A percentile compares a stretch with the other conserved stretches of the same genome.
phyloP scores from a whole-genome alignment of 1,284 basidiomycete species.

The Pyrrhoderma lamaoense region DNA sequence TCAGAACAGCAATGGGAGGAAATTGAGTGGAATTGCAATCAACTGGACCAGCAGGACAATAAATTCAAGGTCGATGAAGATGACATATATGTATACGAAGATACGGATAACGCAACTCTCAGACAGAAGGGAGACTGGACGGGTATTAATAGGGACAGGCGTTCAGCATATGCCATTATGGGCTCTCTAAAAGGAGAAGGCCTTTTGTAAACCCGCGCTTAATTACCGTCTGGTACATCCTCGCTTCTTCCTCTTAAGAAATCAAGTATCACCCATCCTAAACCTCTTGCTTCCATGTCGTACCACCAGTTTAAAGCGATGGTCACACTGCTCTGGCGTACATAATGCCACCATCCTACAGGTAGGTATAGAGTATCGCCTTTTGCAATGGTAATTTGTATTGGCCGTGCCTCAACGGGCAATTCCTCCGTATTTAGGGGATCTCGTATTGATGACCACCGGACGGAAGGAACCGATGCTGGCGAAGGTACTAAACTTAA shows the following conservation, averaged over 20 bases:
- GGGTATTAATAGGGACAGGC: slow-evolving; percentile 64
- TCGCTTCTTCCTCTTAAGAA: slow-evolving; percentile 46
- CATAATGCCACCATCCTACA: slow-evolving; percentile 88
- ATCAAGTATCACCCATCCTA: slow-evolving; percentile 58
- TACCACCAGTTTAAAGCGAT: slow-evolving; percentile 91
- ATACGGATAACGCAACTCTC: slow-evolving; percentile 40
- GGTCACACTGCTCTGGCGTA: slow-evolving; percentile 55
- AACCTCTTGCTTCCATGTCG: slow-evolving; percentile 66
- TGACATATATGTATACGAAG: slow-evolving; percentile 46
- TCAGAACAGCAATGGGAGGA: slow-evolving; percentile 72
- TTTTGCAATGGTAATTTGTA: slow-evolving; percentile 54
- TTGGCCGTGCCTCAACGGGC: slow-evolving; percentile 49
- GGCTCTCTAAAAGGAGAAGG: slow-evolving; percentile 65
- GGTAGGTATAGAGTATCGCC: slow-evolving; percentile 88
- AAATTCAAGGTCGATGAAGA: slow-evolving; percentile 28
- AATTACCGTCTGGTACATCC: slow-evolving; percentile 20
- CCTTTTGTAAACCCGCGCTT: slow-evolving; percentile 38
- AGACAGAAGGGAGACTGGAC: slow-evolving; percentile 56
- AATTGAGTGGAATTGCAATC: slow-evolving; percentile 55
- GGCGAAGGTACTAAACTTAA: slow-evolving; percentile 43
- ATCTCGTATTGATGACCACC: slow-evolving; percentile 69
- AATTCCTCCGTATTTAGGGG: slow-evolving; percentile 41
- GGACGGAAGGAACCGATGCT: slow-evolving; percentile 36
- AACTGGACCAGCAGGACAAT: slow-evolving; percentile 40
- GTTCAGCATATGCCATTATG: slow-evolving; percentile 70